Conservation (phyloP, 1,284 basidiomycete species). For the Pseudozyma tsukubaensis region DNA sequence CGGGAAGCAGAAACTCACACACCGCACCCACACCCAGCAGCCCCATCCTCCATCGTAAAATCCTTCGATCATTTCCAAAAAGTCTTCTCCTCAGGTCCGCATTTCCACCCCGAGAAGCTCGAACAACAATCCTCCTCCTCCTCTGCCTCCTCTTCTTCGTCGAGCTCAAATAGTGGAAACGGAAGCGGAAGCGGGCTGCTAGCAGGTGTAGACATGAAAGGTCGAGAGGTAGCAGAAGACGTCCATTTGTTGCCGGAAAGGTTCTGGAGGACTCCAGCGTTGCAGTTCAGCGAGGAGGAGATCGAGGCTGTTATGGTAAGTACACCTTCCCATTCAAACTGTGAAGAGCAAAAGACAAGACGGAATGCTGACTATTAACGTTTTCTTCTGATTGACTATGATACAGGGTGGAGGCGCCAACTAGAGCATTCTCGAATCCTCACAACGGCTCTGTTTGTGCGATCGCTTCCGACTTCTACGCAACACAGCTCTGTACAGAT, state of each 20-base stretch:
- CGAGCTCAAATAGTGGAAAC: not conserved
- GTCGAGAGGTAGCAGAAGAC: constrained; percentile 37
- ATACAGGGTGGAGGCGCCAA: constrained; percentile 29
- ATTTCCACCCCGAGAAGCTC: constrained; percentile 64
- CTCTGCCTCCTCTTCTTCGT: constrained; percentile 3
- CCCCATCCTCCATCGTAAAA: constrained; percentile 53
- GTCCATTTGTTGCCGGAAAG: constrained; percentile 53
- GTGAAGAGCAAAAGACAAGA: no score
- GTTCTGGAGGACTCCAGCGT: constrained; percentile 63
- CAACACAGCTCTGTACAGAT: not conserved
- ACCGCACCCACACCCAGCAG: constrained; percentile 65
- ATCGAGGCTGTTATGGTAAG: constrained; percentile 67
- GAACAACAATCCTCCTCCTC: constrained; percentile 8
- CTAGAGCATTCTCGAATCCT: not conserved
- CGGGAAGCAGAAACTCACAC: constrained; percentile 44
- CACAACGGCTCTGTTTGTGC: not conserved
- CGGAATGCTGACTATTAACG: no score
- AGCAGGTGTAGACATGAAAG: constrained; percentile 25
- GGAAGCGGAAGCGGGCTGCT: constrained; percentile 12
- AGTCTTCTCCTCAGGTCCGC: constrained; percentile 60
- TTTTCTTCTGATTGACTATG: not conserved
- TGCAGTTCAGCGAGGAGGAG: constrained; percentile 55
- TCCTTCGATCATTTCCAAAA: constrained; percentile 63
- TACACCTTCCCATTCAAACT: not conserved
- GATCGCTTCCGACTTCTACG: no score